Conservation (phyloP, 768 basidiomycete genomes). For the Trametes punicea region DNA sequence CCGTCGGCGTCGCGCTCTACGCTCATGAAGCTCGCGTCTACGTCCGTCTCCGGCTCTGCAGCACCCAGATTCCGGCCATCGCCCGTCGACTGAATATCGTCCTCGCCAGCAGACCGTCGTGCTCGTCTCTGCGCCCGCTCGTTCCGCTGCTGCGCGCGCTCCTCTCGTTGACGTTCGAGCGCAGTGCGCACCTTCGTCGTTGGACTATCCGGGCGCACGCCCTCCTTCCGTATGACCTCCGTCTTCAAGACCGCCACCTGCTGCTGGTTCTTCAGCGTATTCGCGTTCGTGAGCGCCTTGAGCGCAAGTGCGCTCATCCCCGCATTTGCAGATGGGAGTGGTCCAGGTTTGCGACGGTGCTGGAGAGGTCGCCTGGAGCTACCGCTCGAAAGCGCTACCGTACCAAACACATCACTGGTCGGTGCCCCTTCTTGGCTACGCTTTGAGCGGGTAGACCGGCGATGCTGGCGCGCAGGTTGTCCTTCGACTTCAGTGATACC, state of each 20-base stretch:
- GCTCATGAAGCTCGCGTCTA: conserved; percentile 17
- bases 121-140: conserved; percentile 62
- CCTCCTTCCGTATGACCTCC: conserved; percentile 66
- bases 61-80: conserved; percentile 8
- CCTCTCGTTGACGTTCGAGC: conserved; percentile 64
- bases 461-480: conserved; percentile 19
- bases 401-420: conserved; percentile 38
- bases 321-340: conserved; percentile 35
- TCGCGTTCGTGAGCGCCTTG: conserved; percentile 65
- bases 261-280: conserved; percentile 71
- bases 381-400: conserved; percentile 22
- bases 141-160: conserved; percentile 48
- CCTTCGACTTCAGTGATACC: conserved; percentile 8
- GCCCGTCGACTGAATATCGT: conserved; percentile 30
- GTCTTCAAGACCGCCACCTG: conserved; percentile 64
- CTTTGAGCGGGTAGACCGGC: conserved; percentile 52
- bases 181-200: conserved; percentile 69
- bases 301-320: conserved; percentile 70
- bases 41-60: not conserved
- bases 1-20: conserved; percentile 30
- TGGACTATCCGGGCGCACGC: conserved; percentile 74
- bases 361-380: conserved; percentile 26
- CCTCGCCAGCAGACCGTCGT: conserved; percentile 29
- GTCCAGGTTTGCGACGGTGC: conserved; percentile 43
- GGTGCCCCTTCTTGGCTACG: conserved; percentile 37